phyloP scores from a whole-genome alignment of 2,329 filamentous ascomycete species.

The Emmonsia crescens region DNA sequence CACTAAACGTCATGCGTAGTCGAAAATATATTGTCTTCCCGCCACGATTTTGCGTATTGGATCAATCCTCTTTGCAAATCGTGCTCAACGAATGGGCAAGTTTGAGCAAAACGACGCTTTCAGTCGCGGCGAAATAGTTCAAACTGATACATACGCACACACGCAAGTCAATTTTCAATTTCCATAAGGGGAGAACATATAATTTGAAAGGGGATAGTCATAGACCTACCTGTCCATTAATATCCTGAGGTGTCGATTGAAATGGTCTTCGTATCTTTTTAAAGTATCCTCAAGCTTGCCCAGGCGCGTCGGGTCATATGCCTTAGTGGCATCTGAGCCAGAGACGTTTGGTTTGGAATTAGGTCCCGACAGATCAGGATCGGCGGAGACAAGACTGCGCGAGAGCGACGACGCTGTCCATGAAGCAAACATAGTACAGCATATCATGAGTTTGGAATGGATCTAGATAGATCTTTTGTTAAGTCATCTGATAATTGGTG shows the following conservation, averaged over 20 bases:
- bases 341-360: constrained; percentile 15
- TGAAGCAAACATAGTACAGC: constrained; percentile 84
- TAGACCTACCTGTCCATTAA: constrained; percentile 60
- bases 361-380: constrained; percentile 55
- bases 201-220: background rate
- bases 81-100: constrained; percentile 41
- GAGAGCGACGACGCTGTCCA: constrained; percentile 74
- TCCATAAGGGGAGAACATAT: background rate
- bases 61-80: constrained; percentile 33
- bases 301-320: constrained; percentile 50
- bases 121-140: constrained; percentile 94
- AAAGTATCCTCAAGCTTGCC: constrained; percentile 77
- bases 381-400: constrained; percentile 70
- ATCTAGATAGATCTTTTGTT: constrained; percentile 47
- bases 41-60: background rate
- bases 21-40: background rate
- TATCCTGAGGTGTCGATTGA: constrained; percentile 84
- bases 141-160: constrained; percentile 31
- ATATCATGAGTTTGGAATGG: constrained; percentile 93
- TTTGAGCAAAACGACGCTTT: constrained; percentile 87
- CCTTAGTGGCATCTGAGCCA: constrained; percentile 18
- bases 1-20: background rate
- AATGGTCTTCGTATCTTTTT: constrained; percentile 85
- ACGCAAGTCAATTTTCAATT: constrained; percentile 5
- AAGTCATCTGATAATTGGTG: constrained; percentile 7